Conservation (phyloP, 2,329 filamentous ascomycete species). For the Tolypocladium guangdongense region DNA sequence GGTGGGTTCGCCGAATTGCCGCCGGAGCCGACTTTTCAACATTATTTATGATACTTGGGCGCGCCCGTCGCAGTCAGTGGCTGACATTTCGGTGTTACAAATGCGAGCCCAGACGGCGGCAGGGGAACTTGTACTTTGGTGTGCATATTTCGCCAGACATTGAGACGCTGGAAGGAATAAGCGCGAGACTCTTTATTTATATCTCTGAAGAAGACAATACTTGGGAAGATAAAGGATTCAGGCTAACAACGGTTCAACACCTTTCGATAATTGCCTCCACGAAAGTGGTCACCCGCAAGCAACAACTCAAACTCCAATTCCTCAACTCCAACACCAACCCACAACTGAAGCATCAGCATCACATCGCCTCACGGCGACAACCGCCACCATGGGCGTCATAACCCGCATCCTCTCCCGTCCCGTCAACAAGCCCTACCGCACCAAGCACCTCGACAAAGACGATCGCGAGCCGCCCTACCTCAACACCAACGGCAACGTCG, state of each 20-base stretch:
- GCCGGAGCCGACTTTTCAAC: neutral
- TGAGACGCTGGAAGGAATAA: neutral
- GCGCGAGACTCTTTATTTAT: neutral
- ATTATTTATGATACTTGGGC: neutral
- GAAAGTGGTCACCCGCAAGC: neutral
- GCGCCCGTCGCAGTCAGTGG: neutral
- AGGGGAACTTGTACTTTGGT: neutral
- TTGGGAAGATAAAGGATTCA: no score
- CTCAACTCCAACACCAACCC: no score
- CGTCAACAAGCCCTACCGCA: slow-evolving; percentile 41
- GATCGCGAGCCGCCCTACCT: slow-evolving; percentile 24
- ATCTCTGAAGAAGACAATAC: neutral
- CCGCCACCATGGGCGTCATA: slow-evolving; percentile 1
- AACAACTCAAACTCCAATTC: no score
- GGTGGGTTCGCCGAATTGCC: neutral
- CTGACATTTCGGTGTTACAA: no score
- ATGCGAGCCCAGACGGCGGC: neutral
- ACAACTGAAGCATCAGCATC: no score
- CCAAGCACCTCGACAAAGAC: slow-evolving; percentile 13
- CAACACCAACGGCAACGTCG: slow-evolving; percentile 37
- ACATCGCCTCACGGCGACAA: neutral
- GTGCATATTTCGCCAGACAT: neutral
- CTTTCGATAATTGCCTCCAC: neutral
- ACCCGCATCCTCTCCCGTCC: slow-evolving; percentile 34
- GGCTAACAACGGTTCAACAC: neutral